phyloP scores from a whole-genome alignment of 2,329 filamentous ascomycete genomes.

The Fusarium sp. region DNA sequence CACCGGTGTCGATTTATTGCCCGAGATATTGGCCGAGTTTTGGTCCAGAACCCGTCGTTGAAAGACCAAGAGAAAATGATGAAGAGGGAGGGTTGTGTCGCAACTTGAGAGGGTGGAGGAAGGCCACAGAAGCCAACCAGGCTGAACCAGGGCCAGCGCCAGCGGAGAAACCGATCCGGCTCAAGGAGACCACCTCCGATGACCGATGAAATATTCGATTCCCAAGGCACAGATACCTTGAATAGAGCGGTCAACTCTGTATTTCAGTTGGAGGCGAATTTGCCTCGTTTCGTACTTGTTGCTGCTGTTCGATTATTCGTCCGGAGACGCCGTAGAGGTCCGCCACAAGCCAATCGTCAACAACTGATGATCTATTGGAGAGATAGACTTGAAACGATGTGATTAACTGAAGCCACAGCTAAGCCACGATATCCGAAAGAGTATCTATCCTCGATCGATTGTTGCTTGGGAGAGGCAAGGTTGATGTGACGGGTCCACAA shows the following conservation, averaged over 20 bases:
- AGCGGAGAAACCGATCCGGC: slow-evolving; percentile 32
- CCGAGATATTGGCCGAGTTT: neutral
- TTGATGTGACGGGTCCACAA: neutral
- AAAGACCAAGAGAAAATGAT: neutral
- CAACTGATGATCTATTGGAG: neutral
- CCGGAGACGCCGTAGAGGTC: neutral
- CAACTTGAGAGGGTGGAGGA: neutral
- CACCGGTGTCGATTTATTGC: neutral
- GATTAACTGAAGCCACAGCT: neutral
- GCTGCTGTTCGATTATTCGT: slow-evolving; percentile 3
- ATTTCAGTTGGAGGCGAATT: slow-evolving; percentile 7
- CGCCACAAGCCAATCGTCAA: neutral
- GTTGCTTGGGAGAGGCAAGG: neutral
- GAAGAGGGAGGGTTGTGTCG: neutral
- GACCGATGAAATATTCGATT: slow-evolving; percentile 5
- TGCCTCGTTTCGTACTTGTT: neutral
- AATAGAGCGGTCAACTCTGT: neutral
- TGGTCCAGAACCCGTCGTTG: neutral
- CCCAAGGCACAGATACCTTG: neutral
- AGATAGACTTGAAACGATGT: neutral
- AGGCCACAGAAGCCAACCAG: slow-evolving; percentile 9
- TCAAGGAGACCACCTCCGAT: slow-evolving; percentile 7
- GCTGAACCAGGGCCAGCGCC: slow-evolving; percentile 15
- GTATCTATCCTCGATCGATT: neutral
- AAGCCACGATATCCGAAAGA: neutral